phyloP scores from a whole-genome alignment of 2,329 filamentous ascomycete genomes.

The Penicillium frequentans region DNA sequence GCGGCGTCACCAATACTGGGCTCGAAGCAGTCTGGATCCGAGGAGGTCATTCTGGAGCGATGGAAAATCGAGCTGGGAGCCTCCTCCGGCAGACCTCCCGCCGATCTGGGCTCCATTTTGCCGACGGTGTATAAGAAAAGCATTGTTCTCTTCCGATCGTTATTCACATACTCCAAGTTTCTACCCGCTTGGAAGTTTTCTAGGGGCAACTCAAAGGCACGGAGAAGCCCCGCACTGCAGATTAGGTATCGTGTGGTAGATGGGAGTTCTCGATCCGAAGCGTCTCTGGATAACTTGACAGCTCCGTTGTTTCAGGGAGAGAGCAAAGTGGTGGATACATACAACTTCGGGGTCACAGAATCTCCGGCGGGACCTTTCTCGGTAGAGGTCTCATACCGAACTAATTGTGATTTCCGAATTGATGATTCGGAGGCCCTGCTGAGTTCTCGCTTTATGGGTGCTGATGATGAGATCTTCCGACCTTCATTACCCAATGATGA shows the following conservation, averaged over 20 bases:
- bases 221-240: constrained; percentile 62
- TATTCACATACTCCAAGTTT: constrained; percentile 79
- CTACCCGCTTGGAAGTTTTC: constrained; percentile 85
- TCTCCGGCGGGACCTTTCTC: constrained; percentile 83
- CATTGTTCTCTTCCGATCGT: constrained; percentile 87
- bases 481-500: constrained; percentile 68
- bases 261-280: constrained; percentile 53
- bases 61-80: constrained; percentile 84
- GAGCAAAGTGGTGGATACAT: constrained; percentile 68
- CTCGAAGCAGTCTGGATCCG: constrained; percentile 47
- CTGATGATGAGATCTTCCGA: constrained; percentile 83
- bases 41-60: constrained; percentile 82
- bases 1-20: constrained; percentile 55
- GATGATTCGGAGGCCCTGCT: constrained; percentile 88
- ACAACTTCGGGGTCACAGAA: constrained; percentile 79
- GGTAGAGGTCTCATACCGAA: constrained; percentile 79
- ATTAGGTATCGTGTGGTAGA: constrained; percentile 78
- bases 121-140: constrained; percentile 96
- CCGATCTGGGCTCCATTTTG: constrained; percentile 60
- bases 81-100: constrained; percentile 53
- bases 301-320: constrained; percentile 67
- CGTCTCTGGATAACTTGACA: constrained; percentile 67
- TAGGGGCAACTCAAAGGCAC: constrained; percentile 70
- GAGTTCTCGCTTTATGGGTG: constrained; percentile 89
- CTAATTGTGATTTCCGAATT: constrained; percentile 85